Conservation (phyloP, 108 stramenopile genomes). For the Skeletonema potamos region DNA sequence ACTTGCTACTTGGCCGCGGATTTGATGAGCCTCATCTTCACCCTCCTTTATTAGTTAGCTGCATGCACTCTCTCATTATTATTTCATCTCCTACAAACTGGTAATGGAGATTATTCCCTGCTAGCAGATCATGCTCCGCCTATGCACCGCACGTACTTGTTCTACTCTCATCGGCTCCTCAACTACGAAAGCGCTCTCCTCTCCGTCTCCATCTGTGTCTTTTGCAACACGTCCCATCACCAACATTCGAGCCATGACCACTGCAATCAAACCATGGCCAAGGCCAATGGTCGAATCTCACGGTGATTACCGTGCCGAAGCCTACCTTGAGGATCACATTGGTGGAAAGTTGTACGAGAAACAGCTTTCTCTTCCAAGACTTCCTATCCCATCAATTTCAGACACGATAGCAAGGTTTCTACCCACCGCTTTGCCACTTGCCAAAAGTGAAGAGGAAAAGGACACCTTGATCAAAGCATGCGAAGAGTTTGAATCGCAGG, state of each 20-base stretch:
- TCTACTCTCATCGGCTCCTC: background rate
- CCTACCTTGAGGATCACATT: conserved; percentile 66
- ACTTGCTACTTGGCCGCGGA: too few relatives aligned
- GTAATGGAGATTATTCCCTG: background rate
- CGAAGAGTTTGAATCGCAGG: conserved; percentile 61
- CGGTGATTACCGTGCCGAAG: conserved; percentile 74
- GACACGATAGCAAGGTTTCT: conserved; percentile 70
- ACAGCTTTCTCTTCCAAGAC: conserved; percentile 61
- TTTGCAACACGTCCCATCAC: background rate
- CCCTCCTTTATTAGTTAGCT: too few relatives aligned
- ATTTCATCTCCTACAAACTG: background rate
- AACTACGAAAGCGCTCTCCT: background rate
- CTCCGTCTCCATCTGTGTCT: background rate
- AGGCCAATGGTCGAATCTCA: conserved; percentile 59
- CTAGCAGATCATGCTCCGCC: conserved; percentile 1
- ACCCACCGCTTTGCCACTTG: conserved; percentile 71
- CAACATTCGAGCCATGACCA: conserved; percentile 24
- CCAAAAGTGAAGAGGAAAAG: conserved; percentile 54
- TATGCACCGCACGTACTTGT: background rate
- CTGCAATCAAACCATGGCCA: conserved; percentile 56
- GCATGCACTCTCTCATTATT: background rate
- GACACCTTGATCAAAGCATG: conserved; percentile 49
- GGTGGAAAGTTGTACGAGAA: conserved; percentile 64
- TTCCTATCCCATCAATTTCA: conserved; percentile 70
- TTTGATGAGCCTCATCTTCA: background rate